A percentile compares a stretch with the other conserved stretches of the same genome.
Conservation (phyloP, 2,329 filamentous ascomycete genomes). For the Alternaria rosae region DNA sequence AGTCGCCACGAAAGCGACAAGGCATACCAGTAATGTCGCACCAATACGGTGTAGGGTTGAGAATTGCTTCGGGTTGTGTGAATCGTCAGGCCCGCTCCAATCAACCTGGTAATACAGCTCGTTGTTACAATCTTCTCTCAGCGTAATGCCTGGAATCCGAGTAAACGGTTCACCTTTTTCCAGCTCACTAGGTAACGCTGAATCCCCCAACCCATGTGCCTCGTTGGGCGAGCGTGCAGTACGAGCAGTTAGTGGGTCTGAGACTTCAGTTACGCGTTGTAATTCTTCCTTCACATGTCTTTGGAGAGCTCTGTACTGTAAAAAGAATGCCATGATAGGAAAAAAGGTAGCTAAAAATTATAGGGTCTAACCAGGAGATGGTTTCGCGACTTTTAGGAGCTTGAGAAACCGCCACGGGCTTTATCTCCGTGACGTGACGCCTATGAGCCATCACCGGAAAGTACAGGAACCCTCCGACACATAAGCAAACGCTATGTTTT, state of each 20-base stretch:
- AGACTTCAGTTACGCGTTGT: slow-evolving; percentile 2
- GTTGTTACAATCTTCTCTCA: slow-evolving; percentile 7
- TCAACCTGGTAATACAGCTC: slow-evolving; percentile 12
- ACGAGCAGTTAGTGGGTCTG: not conserved
- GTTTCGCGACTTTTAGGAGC: not conserved
- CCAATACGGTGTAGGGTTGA: slow-evolving; percentile 9
- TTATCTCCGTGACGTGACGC: slow-evolving; percentile 9
- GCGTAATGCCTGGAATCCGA: slow-evolving; percentile 9
- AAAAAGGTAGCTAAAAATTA: not conserved
- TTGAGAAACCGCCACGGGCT: not conserved
- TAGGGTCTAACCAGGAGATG: not conserved
- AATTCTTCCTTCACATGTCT: slow-evolving; percentile 7
- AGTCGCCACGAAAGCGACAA: slow-evolving; percentile 59
- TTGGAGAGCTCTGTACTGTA: slow-evolving; percentile 4
- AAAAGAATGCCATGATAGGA: slow-evolving; percentile 9
- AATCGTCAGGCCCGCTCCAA: slow-evolving; percentile 6
- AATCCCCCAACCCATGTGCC: not conserved
- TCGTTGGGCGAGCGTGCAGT: not conserved
- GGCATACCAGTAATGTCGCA: slow-evolving; percentile 27
- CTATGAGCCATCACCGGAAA: not conserved
- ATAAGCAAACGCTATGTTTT: not conserved
- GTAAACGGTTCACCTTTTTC: slow-evolving; percentile 4
- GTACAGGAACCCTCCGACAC: not conserved
- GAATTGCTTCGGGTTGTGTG: slow-evolving; percentile 9
- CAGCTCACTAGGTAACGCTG: not conserved